Conservation (phyloP, 352 stramenopile species). For the Globisporangium parvum region DNA sequence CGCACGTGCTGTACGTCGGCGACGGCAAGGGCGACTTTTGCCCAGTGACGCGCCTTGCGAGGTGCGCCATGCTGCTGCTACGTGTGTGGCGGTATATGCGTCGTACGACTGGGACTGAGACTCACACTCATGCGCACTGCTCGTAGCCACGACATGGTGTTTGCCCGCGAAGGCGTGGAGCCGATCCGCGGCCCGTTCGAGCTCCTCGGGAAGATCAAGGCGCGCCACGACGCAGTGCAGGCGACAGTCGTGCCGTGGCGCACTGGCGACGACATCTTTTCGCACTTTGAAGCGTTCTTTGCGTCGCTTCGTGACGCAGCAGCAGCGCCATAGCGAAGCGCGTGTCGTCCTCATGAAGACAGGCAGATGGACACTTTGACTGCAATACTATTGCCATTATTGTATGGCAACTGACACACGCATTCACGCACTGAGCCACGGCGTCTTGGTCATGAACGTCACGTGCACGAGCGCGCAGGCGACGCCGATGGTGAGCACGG, state of each 20-base stretch:
- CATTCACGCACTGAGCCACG: slow-evolving; percentile 30
- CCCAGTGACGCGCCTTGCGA: slow-evolving; percentile 27
- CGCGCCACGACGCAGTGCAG: slow-evolving; percentile 21
- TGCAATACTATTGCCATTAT: background rate
- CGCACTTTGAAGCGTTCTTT: slow-evolving; percentile 26
- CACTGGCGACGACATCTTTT: slow-evolving; percentile 45
- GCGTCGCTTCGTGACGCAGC: background rate
- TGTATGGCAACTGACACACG: background rate
- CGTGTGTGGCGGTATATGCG: slow-evolving; percentile 3
- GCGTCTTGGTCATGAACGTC: slow-evolving; percentile 54
- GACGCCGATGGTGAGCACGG: slow-evolving; percentile 34
- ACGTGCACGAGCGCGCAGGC: slow-evolving; percentile 45
- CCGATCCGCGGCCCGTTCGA: slow-evolving; percentile 25
- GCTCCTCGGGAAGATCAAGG: slow-evolving; percentile 29
- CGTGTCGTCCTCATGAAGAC: background rate
- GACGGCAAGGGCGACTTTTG: slow-evolving; percentile 50
- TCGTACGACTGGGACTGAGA: too few relatives aligned
- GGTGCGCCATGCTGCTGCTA: slow-evolving; percentile 15
- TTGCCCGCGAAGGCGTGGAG: slow-evolving; percentile 29
- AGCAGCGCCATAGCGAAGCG: background rate
- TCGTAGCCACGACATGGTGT: slow-evolving; percentile 39
- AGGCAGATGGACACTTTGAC: background rate
- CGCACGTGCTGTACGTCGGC: slow-evolving; percentile 50
- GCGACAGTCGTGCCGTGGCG: slow-evolving; percentile 40
- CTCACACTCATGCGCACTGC: too few relatives aligned